Conservation (phyloP, 164 flowering plant genomes). For the Paratinospora sagittata region DNA sequence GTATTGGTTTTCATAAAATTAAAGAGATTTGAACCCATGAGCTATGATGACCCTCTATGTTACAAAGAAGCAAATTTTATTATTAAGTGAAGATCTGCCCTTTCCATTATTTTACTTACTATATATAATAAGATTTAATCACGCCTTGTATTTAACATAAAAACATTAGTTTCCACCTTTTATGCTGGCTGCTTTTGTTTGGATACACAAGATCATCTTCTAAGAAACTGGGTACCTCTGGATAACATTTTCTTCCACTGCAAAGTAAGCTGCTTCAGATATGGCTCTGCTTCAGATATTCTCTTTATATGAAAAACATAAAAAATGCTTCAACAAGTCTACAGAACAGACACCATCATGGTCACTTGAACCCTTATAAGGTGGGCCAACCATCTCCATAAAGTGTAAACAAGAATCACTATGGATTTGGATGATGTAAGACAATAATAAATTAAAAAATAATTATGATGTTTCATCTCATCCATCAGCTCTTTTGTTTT, state of each 20-base stretch:
- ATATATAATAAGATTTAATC: no score
- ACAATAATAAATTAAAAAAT: no score
- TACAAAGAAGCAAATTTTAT: no score
- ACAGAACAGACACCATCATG: no score
- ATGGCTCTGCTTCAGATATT: not conserved
- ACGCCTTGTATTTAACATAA: no score
- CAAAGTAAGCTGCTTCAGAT: slow-evolving; percentile 1
- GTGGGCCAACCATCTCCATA: not conserved
- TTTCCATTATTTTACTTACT: no score
- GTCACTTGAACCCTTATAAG: not conserved
- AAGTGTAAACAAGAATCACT: not conserved
- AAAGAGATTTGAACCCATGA: no score
- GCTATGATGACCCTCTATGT: no score
- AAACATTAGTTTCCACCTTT: no score
- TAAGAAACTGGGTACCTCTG: not conserved
- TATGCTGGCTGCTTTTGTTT: not conserved
- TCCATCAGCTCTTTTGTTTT: not conserved
- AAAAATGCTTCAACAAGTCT: not conserved
- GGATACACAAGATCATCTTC: not conserved
- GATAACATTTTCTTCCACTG: not conserved
- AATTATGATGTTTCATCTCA: not conserved
- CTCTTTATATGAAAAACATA: not conserved
- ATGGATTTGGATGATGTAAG: not conserved
- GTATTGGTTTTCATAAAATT: no score
- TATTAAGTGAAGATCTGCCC: no score